Evolutionary conservation across 2,329 filamentous ascomycete species (phyloP).

Genomic region (Didymella lethalis): DNA sequence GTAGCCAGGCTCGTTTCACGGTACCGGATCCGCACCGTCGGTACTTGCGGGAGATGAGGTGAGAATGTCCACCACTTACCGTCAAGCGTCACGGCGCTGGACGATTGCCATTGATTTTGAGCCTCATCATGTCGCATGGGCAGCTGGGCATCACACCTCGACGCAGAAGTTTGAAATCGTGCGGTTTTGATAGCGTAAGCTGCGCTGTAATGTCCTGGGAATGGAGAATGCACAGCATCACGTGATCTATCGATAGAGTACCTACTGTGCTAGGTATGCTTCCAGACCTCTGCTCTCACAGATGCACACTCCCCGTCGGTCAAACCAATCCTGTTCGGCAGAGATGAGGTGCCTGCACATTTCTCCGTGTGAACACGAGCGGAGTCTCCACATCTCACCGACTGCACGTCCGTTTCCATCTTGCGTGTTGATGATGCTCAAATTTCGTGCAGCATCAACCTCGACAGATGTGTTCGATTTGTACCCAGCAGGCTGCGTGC

Average conservation of each 20-base stretch:
- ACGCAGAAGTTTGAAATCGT: background rate
- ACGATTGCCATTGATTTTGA: constrained; percentile 5
- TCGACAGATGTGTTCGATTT: background rate
- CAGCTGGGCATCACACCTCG: background rate
- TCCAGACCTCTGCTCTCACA: background rate
- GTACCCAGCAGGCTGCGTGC: background rate
- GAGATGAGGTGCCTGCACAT: background rate
- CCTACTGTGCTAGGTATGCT: no score
- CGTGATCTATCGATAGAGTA: background rate
- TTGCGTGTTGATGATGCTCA: background rate
- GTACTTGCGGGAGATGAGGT: constrained; percentile 23
- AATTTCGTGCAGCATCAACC: background rate
- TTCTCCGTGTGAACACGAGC: background rate
- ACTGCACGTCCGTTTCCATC: background rate
- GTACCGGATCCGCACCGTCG: constrained; percentile 26
- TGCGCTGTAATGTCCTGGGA: background rate
- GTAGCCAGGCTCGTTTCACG: constrained; percentile 33
- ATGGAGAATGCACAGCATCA: background rate
- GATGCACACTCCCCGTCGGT: background rate
- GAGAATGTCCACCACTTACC: constrained; percentile 20
- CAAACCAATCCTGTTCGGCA: background rate
- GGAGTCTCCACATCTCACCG: background rate
- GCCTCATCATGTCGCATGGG: background rate
- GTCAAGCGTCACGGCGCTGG: constrained; percentile 6
- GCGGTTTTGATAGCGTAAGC: background rate